Conservation (phyloP, 805 yeast genomes). For the Lipomyces sp. region DNA sequence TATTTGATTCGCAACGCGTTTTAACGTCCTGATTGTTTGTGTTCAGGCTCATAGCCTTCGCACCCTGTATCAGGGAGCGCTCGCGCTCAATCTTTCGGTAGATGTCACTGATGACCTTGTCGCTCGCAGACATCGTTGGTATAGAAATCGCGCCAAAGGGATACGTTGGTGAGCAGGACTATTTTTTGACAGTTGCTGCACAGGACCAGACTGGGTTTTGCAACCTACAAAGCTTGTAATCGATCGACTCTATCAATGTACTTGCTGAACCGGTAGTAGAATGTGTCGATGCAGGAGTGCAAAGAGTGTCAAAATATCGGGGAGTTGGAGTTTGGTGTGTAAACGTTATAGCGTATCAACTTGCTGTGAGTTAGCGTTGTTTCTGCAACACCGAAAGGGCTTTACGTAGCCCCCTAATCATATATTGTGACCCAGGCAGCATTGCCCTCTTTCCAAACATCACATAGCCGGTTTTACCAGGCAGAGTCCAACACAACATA, state of each 20-base stretch:
- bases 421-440: too few relatives aligned
- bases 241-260: neutral
- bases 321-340: neutral
- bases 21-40: conserved; percentile 82
- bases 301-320: neutral
- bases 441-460: too few relatives aligned
- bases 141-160: neutral
- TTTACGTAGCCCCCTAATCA: too few relatives aligned
- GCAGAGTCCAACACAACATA: too few relatives aligned
- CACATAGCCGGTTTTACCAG: too few relatives aligned
- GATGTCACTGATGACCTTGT: conserved; percentile 66
- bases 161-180: neutral
- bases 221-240: conserved; percentile 1
- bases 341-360: neutral
- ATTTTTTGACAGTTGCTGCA: neutral
- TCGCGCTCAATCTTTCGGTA: conserved; percentile 86
- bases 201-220: neutral
- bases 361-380: neutral
- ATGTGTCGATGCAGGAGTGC: neutral
- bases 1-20: conserved; percentile 86
- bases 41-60: conserved; percentile 74
- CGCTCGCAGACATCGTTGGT: conserved; percentile 36
- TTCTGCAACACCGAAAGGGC: neutral
- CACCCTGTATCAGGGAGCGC: conserved; percentile 83
- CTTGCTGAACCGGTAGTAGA: neutral